Conservation (phyloP, 768 basidiomycete genomes). For the Dioszegia crocea region DNA sequence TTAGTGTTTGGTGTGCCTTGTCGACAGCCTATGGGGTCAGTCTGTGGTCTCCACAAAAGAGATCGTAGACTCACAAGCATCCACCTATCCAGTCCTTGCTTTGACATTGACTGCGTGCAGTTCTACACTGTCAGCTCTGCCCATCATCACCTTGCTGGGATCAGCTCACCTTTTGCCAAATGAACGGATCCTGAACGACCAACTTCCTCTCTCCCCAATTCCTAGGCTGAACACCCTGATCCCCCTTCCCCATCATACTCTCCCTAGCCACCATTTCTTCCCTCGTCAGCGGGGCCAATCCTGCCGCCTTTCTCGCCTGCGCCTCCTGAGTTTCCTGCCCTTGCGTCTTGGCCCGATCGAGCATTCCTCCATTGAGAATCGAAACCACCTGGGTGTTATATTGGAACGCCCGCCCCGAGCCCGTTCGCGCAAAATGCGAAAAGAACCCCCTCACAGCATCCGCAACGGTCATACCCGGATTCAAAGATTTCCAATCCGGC, state of each 20-base stretch:
- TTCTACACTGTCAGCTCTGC: constrained; percentile 10
- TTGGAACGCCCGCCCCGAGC: constrained; percentile 16
- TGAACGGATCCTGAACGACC: constrained; percentile 48
- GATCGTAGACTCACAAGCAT: neutral
- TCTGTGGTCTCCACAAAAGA: neutral
- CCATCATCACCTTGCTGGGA: too few species aligned
- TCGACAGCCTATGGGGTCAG: constrained; percentile 3
- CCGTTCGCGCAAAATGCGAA: constrained; percentile 21
- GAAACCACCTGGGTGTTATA: constrained; percentile 23
- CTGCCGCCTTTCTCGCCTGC: neutral
- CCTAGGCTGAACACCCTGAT: constrained; percentile 34
- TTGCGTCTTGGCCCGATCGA: constrained; percentile 11
- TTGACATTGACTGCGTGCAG: constrained; percentile 14
- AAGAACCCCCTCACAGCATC: constrained; percentile 46
- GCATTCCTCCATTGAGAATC: constrained; percentile 29
- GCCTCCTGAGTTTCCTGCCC: constrained; percentile 8
- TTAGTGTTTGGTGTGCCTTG: neutral
- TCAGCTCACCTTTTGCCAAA: constrained; percentile 45
- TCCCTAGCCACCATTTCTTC: constrained; percentile 8
- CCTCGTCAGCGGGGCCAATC: constrained; percentile 1
- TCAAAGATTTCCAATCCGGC: constrained; percentile 15
- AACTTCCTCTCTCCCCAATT: constrained; percentile 36
- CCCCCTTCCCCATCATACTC: constrained; percentile 23
- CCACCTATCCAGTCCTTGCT: constrained; percentile 8
- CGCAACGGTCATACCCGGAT: constrained; percentile 23